Conservation (phyloP, 805 yeast species). For the Geotrichum ghanense region DNA sequence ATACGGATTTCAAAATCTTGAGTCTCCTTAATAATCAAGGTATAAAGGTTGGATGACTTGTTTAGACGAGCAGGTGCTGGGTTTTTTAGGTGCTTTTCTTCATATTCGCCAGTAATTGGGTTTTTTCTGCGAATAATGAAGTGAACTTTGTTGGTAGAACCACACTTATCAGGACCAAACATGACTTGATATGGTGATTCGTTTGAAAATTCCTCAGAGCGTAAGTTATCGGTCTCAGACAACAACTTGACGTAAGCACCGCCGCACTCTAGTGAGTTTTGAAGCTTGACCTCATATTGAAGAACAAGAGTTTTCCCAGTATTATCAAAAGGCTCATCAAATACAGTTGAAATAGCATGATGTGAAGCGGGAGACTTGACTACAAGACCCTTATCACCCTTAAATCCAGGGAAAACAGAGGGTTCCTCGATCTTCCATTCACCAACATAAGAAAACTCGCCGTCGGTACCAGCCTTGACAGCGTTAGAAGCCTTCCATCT, state of each 20-base stretch:
- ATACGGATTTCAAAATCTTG: constrained; percentile 70
- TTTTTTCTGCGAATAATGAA: constrained; percentile 54
- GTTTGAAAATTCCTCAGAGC: constrained; percentile 41
- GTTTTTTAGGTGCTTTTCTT: constrained; percentile 56
- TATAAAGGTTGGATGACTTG: constrained; percentile 52
- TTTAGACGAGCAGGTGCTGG: constrained; percentile 58
- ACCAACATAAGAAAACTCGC: constrained; percentile 53
- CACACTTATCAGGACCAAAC: constrained; percentile 95
- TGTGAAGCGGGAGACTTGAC: constrained; percentile 65
- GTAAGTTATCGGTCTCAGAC: constrained; percentile 29
- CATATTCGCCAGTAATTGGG: constrained; percentile 41
- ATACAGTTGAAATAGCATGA: constrained; percentile 64
- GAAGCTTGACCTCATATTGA: constrained; percentile 83
- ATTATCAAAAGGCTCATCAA: constrained; percentile 49
- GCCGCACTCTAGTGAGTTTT: constrained; percentile 70
- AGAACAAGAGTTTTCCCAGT: constrained; percentile 57
- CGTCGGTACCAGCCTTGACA: constrained; percentile 32
- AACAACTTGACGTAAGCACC: constrained; percentile 82
- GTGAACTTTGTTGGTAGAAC: constrained; percentile 67
- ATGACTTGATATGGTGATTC: constrained; percentile 70
- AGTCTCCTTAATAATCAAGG: constrained; percentile 55
- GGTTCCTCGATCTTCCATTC: constrained; percentile 67
- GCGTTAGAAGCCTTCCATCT: constrained; percentile 53
- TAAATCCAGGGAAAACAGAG: constrained; percentile 43
- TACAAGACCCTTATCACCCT: constrained; percentile 65